Conservation (phyloP, 441 rosid species). For the Bruguiera hainesii region DNA sequence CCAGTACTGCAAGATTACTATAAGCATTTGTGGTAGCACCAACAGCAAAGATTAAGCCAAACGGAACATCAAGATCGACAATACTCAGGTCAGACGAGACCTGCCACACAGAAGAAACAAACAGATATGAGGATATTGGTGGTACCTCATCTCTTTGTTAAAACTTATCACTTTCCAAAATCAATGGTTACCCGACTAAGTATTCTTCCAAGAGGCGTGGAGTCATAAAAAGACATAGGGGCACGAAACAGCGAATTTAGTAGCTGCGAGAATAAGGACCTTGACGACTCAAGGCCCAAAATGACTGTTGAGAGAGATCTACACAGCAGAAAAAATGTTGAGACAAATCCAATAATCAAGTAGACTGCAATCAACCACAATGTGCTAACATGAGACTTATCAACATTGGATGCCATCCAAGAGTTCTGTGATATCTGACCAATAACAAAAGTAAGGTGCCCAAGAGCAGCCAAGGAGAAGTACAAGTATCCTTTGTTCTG, state of each 20-base stretch:
- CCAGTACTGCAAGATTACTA: constrained; percentile 71
- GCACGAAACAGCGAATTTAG: constrained; percentile 86
- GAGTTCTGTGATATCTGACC: constrained; percentile 78
- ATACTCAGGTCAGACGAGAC: constrained; percentile 91
- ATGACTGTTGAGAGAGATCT: constrained; percentile 55
- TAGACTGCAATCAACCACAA: constrained; percentile 65
- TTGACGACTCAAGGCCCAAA: constrained; percentile 66
- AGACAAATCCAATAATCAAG: constrained; percentile 54
- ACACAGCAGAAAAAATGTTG: constrained; percentile 43
- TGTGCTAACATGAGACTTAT: constrained; percentile 63
- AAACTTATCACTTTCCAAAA: not conserved
- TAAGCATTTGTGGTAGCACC: constrained; percentile 60
- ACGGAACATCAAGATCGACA: constrained; percentile 90
- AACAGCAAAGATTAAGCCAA: constrained; percentile 52
- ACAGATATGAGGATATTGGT: constrained; percentile 1
- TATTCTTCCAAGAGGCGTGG: constrained; percentile 94
- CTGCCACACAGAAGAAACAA: constrained; percentile 26
- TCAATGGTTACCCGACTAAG: constrained; percentile 71
- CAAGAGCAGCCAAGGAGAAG: constrained; percentile 43
- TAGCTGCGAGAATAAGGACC: constrained; percentile 76
- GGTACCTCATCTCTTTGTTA: not conserved
- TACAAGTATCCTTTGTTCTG: constrained; percentile 80
- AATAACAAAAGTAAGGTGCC: constrained; percentile 50
- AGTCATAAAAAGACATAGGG: constrained; percentile 94
- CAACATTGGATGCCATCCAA: constrained; percentile 96